A percentile compares a stretch with the other conserved stretches of the same genome.
phyloP scores from a whole-genome alignment of 2,329 filamentous ascomycete species.

The Botrytis paeoniae region DNA sequence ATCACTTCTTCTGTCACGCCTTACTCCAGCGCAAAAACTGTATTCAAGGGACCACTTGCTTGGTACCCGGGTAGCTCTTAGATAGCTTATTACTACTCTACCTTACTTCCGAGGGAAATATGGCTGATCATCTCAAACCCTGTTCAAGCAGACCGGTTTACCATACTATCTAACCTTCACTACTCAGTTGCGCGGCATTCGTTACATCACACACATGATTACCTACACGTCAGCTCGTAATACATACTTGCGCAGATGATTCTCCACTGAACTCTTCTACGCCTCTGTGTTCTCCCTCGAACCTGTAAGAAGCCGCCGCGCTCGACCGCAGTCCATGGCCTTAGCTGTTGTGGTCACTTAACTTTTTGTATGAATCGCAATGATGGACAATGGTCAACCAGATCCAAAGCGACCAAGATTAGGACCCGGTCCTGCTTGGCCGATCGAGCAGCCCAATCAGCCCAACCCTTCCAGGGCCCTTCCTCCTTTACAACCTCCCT shows the following conservation, averaged over 20 bases:
- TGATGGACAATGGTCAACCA: constrained; percentile 59
- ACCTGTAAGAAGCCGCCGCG: constrained; percentile 38
- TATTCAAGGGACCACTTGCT: constrained; percentile 4
- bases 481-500: constrained; percentile 48
- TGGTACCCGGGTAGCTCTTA: constrained; percentile 7
- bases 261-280: constrained; percentile 29
- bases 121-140: constrained; percentile 20
- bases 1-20: neutral
- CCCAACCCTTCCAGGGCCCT: constrained; percentile 39
- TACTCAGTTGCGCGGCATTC: constrained; percentile 24
- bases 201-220: constrained; percentile 32
- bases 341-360: constrained; percentile 36
- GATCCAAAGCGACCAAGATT: constrained; percentile 60
- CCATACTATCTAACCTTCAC: neutral
- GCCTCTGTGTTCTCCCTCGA: constrained; percentile 32
- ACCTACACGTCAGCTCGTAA: constrained; percentile 34
- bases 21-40: constrained; percentile 11
- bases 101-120: neutral
- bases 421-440: constrained; percentile 27
- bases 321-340: constrained; percentile 41
- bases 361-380: constrained; percentile 43
- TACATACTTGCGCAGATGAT: constrained; percentile 34
- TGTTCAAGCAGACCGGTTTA: constrained; percentile 15
- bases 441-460: constrained; percentile 19
- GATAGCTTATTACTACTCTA: neutral